Evolutionary conservation across 208 protist genomes (phyloP), one percentile per base, ranked within the genome.

Genomic region (Trypanosoma cruzi): DNA sequence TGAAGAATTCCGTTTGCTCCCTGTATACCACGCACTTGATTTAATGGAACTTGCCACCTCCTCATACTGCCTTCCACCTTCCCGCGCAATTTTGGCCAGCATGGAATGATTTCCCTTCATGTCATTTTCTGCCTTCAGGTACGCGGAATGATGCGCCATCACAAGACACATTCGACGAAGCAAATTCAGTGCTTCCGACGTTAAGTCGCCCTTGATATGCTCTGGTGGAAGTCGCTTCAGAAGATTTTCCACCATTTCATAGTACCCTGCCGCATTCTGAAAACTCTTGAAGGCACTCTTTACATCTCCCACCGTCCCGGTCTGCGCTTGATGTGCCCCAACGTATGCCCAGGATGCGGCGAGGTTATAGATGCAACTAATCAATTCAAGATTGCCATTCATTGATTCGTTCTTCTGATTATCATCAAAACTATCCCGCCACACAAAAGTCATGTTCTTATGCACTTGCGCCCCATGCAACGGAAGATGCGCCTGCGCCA

Each of bases 311-410:
- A 80, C 71, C 6, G 67, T 55, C 22, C 82, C 84, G 0, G 44
- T 76, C 62, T 81, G 64, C 22, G 77, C 79, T 58, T 83, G 79
- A 24, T 74, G 72, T 48, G 46, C 75, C 18, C 73, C 90, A 52
- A 93, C 71, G 36, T 77, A 74, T 16, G 63, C 79, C 68, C 87
- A 88, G 5, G 86, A 90, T 22, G 90, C 90, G 6, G 86, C 90
- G 11, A 96, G 64, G 77, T 96, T 96, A 77, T 92, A 93, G 40
- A 93, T 71, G 72, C 84, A 86, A 68, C 84, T 90, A 48, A 92
- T 64, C 46, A 96, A 75, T 79, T 96, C 87, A 40, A 80, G 50
- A 68, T 96, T 94, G 3, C 68, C 66, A 64, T 93, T 92, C 22
- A 69, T 64, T 24, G 79, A 82, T 49, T 88, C 81, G 46, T 90